A percentile compares a stretch with the other conserved stretches of the same genome.
Evolutionary conservation across 2,329 filamentous ascomycete genomes (phyloP).

Genomic region (Alternaria atra): DNA sequence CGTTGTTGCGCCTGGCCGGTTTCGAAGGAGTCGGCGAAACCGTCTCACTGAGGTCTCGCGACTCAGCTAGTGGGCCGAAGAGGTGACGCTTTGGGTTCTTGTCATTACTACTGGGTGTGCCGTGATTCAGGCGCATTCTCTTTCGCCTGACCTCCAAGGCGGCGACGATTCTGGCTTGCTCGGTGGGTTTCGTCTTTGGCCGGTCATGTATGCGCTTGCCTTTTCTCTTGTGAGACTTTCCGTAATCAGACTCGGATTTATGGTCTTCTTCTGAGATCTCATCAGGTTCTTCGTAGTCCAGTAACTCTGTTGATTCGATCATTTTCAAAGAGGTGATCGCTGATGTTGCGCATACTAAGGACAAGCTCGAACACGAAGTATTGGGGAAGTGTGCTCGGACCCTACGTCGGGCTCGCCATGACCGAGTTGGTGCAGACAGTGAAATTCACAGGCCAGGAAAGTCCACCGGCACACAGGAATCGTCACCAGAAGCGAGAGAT

Average conservation of each 20-base stretch:
- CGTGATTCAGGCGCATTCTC: not conserved
- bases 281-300: not conserved
- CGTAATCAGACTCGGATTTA: not conserved
- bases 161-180: not conserved
- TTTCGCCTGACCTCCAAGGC: not conserved
- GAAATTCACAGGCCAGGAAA: too few relatives aligned
- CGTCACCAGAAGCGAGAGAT: too few relatives aligned
- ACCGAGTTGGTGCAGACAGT: not conserved
- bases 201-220: not conserved
- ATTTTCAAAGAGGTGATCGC: not conserved
- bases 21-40: not conserved
- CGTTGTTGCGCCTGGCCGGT: not conserved
- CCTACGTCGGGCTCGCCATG: not conserved
- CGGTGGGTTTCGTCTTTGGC: not conserved
- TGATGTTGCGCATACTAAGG: not conserved
- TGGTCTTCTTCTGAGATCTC: not conserved
- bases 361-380: not conserved
- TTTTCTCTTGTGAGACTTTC: not conserved
- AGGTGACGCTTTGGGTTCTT: conserved; percentile 5
- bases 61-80: not conserved
- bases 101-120: not conserved
- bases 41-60: not conserved
- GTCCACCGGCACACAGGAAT: too few relatives aligned
- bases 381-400: not conserved
- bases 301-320: not conserved